phyloP scores from a whole-genome alignment of 169 alveolate genomes.

The Perkinsus chesapeaki region DNA sequence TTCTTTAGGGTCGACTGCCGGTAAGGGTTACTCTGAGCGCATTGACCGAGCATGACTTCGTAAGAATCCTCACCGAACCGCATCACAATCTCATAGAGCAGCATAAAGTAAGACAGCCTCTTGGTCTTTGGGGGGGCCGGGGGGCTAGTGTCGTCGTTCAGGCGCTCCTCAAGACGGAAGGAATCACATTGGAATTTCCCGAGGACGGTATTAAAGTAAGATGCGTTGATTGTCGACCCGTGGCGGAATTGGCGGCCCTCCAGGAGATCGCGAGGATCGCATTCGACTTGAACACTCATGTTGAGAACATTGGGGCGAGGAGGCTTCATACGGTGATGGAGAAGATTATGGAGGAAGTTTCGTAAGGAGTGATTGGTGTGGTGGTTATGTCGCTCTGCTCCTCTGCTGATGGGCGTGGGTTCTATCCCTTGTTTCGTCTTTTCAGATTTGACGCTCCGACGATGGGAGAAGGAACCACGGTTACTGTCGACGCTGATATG shows the following conservation, averaged over 20 bases:
- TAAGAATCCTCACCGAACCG: conserved; percentile 60
- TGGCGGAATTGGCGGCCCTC: conserved; percentile 22
- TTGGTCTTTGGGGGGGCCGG: no score
- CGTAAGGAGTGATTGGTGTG: not conserved
- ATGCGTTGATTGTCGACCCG: not conserved
- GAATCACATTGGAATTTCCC: conserved; percentile 46
- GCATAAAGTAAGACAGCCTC: conserved; percentile 21
- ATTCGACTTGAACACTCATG: conserved; percentile 55
- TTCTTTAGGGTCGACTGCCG: conserved; percentile 74
- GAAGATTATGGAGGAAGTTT: conserved; percentile 22
- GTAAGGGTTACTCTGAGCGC: conserved; percentile 60
- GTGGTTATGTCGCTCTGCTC: no score
- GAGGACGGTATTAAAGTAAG: conserved; percentile 48
- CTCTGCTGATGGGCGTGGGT: not conserved
- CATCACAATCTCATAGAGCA: conserved; percentile 61
- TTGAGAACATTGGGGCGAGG: conserved; percentile 82
- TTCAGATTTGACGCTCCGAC: not conserved
- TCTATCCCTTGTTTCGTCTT: not conserved
- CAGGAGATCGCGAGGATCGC: conserved; percentile 44
- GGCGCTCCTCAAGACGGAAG: conserved; percentile 70
- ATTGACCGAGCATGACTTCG: conserved; percentile 59
- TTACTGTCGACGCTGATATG: not conserved
- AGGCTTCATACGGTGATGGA: conserved; percentile 76
- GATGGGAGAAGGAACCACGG: not conserved
- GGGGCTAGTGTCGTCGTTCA: not conserved